Evolutionary conservation across 257 asterid genomes (phyloP).

Genomic region (Solanum habrochaites): DNA sequence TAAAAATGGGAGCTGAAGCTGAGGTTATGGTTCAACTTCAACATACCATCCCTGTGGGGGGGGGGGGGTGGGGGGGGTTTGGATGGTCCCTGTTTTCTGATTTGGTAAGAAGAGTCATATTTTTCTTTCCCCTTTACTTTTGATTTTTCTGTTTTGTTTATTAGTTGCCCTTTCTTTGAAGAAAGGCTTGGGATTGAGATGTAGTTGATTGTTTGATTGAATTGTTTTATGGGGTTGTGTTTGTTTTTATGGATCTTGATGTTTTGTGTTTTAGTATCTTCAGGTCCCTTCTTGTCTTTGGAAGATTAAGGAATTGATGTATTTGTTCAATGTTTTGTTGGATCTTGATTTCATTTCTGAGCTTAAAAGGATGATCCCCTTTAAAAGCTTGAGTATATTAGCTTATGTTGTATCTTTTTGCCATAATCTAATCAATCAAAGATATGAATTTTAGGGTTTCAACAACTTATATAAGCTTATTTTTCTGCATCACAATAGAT

Average conservation of each 20-base stretch:
- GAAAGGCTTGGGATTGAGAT: not conserved
- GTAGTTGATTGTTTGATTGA: not conserved
- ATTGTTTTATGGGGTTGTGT: not conserved
- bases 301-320: not conserved
- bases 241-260: not conserved
- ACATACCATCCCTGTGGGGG: constrained; percentile 31
- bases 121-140: not conserved
- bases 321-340: not conserved
- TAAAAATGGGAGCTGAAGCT: constrained; percentile 56
- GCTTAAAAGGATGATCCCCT: not conserved
- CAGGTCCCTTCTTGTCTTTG: not conserved
- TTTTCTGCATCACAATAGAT: not conserved
- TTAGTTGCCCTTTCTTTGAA: not conserved
- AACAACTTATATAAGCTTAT: not conserved
- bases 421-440: not conserved
- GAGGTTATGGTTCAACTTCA: constrained; percentile 43
- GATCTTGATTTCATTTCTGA: not conserved
- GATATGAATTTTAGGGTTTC: not conserved
- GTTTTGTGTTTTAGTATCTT: not conserved
- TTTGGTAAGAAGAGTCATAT: constrained; percentile 29
- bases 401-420: not conserved
- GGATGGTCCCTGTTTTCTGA: constrained; percentile 47
- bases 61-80: no score
- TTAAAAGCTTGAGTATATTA: not conserved
- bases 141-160: no score